Percentiles rank a stretch among this genome's conserved stretches.
Evolutionary conservation across 2,329 filamentous ascomycete genomes (phyloP).

Genomic region (Verticillium isaacii): DNA sequence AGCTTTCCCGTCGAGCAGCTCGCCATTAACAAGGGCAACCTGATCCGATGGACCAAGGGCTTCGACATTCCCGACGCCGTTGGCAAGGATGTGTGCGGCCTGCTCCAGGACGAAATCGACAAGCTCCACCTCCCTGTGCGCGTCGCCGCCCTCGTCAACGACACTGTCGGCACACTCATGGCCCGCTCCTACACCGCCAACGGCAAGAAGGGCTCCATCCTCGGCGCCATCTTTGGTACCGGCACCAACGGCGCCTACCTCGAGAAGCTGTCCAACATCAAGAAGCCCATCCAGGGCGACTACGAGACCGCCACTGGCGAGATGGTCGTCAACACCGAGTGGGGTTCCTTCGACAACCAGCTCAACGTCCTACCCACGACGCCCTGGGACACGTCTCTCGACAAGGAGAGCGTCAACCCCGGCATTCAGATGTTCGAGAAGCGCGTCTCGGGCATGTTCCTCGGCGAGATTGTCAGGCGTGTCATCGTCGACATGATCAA

Average conservation of each 20-base stretch:
- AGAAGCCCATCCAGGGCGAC: conserved; percentile 65
- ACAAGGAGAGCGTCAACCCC: conserved; percentile 79
- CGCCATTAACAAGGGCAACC: conserved; percentile 88
- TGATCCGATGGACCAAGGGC: conserved; percentile 98
- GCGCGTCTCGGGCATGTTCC: conserved; percentile 95
- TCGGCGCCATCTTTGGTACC: conserved; percentile 93
- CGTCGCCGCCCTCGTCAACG: conserved; percentile 94
- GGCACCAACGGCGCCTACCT: conserved; percentile 88
- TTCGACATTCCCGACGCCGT: conserved; percentile 95
- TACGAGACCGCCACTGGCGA: conserved; percentile 79
- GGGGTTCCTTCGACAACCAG: conserved; percentile 96
- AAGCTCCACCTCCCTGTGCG: conserved; percentile 79
- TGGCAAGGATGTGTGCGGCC: conserved; percentile 87
- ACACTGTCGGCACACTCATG: conserved; percentile 97
- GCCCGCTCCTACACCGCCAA: conserved; percentile 92
- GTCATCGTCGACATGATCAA: conserved; percentile 69
- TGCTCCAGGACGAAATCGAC: conserved; percentile 88
- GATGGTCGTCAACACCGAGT: conserved; percentile 98
- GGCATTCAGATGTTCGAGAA: conserved; percentile 99
- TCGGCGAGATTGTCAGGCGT: conserved; percentile 86
- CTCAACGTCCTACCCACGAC: conserved; percentile 85
- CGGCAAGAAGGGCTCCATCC: conserved; percentile 76
- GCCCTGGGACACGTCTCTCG: conserved; percentile 73
- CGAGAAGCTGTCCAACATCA: conserved; percentile 82
- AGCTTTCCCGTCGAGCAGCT: conserved; percentile 93